Base-by-base conservation (phyloP, 1,284 basidiomycete species). In the Microbotryomycetes sp. region DNA sequence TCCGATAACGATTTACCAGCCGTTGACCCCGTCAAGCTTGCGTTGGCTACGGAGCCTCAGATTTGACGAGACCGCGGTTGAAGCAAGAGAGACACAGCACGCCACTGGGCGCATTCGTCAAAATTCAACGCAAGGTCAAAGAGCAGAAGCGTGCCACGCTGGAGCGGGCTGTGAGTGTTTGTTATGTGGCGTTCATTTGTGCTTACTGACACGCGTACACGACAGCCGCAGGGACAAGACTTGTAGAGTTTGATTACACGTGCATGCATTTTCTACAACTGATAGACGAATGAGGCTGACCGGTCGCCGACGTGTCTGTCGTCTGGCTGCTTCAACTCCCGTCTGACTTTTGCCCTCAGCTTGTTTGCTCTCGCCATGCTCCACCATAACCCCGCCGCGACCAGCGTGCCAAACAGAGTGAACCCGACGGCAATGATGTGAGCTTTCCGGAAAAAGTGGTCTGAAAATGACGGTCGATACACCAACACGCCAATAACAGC, bases 61-160 rank as follows among this genome's bases (percentile, higher is more conserved):
- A n/a, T n/a, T n/a, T n/a, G n/a, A n/a, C n/a, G n/a, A n/a, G n/a
- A n/a, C n/a, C n/a, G n/a, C n/a, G n/a, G 75, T 76, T 76, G 24
- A 77, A 76, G 13, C 74, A 83, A 41, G 82, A 82, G 69, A 71
- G 85, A 7, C 84, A 82, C n/a, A 83, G 85, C 18, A 83, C 85
- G 4, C 90, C 92, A 2, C 76, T 97, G 53, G 85, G 83, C 18
- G 61, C 59, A 28, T 64, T 66, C 47, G 56, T 89, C 72, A 85
- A 85, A 72, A 81, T 91, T 59, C 85, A 88, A 77, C 81, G 82
- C 71, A 93, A 91, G 79, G 80, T 84, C 30, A 81, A 90, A 74
- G 87, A 88, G 70, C 86, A 86, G 76, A 83, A 84, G 70, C 81
- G 83, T 71, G 72, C 69, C 53, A 76, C 78, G 29, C 56, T 73